Evolutionary conservation across 225 moss, liverwort and hornwort species (phyloP).

Genomic region (Sphagnum contortum): DNA sequence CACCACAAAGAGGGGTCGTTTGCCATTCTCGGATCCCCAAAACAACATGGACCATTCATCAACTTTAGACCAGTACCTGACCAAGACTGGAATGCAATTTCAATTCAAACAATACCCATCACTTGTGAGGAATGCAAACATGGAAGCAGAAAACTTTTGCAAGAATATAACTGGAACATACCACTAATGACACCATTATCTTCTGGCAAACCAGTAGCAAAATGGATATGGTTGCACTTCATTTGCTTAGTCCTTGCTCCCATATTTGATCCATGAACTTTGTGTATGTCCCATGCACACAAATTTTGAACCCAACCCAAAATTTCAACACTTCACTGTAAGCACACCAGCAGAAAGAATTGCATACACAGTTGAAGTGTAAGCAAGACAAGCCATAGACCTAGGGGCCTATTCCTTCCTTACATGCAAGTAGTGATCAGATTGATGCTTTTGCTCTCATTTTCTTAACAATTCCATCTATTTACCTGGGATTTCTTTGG

Average conservation of each 20-base stretch:
- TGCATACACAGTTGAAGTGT: too few relatives aligned
- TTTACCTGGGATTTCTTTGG: slow-evolving; percentile 56
- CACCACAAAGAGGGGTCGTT: slow-evolving; percentile 60
- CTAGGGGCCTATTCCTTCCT: too few relatives aligned
- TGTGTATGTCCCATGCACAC: slow-evolving; percentile 79
- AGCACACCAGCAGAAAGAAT: too few relatives aligned
- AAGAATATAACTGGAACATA: slow-evolving; percentile 10
- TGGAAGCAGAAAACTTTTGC: too few relatives aligned
- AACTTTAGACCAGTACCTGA: too few relatives aligned
- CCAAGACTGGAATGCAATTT: too few relatives aligned
- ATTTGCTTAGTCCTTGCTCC: slow-evolving; percentile 65
- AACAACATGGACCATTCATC: slow-evolving; percentile 9
- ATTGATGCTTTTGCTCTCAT: too few relatives aligned
- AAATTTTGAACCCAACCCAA: slow-evolving; percentile 20
- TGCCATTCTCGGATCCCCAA: slow-evolving; percentile 34
- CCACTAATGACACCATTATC: slow-evolving; percentile 71
- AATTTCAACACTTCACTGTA: too few relatives aligned
- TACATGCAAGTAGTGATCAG: too few relatives aligned
- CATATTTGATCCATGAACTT: slow-evolving; percentile 32
- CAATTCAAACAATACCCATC: too few relatives aligned
- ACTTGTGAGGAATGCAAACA: too few relatives aligned
- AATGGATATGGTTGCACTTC: slow-evolving; percentile 80
- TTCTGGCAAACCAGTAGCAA: slow-evolving; percentile 63
- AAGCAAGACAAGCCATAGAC: too few relatives aligned
- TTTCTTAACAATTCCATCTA: not conserved